A percentile compares a stretch with the other conserved stretches of the same genome.
These are phyloP conservation scores for Fusarium gaditjirri DNA, from an alignment of 2,329 filamentous ascomycete species.

Conservation along the genomic window DNA sequence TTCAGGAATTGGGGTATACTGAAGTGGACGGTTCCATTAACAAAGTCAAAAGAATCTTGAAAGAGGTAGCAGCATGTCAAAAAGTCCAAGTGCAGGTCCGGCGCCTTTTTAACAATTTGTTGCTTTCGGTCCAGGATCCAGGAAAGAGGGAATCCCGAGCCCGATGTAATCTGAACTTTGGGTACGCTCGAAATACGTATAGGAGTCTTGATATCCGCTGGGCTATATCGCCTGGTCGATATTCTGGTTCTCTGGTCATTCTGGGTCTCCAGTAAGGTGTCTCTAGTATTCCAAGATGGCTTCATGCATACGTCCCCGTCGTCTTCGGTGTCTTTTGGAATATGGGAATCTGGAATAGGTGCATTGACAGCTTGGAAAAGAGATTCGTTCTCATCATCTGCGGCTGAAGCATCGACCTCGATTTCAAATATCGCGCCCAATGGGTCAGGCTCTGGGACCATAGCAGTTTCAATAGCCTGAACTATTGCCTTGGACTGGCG, in stretches of 20 bases:
- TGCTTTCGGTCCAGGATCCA: no score
- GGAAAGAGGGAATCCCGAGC: rapidly evolving
- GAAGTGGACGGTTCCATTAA: neutral
- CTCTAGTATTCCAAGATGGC: neutral
- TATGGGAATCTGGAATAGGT: neutral
- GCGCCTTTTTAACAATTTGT: neutral
- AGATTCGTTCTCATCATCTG: neutral
- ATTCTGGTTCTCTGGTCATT: neutral
- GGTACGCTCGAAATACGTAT: neutral
- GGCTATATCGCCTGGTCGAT: neutral
- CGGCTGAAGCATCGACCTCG: neutral
- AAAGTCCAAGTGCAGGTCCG: neutral
- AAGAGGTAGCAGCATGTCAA: neutral
- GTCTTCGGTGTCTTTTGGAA: neutral
- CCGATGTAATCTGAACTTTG: neutral
- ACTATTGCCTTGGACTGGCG: neutral
- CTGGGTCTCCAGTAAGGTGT: neutral
- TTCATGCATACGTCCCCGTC: neutral
- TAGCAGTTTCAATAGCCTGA: neutral
- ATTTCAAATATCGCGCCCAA: neutral
- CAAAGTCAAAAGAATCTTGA: neutral
- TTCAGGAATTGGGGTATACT: neutral
- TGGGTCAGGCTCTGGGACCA: neutral
- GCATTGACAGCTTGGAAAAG: neutral
- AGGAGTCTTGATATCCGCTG: neutral